phyloP scores from a whole-genome alignment of 1,139 yeast species.

The Yamadazyma kanchanaburiensis region DNA sequence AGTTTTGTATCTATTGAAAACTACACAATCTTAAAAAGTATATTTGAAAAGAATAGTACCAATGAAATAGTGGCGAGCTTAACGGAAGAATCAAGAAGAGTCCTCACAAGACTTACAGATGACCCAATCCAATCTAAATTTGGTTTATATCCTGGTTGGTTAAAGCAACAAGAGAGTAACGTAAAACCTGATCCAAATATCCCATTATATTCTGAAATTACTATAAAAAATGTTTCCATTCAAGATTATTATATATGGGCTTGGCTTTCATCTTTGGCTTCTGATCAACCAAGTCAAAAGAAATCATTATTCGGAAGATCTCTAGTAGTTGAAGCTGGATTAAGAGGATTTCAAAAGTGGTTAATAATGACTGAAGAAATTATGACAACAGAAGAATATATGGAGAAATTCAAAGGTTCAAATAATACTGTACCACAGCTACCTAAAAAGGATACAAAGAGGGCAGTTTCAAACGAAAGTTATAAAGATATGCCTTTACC shows the following conservation, averaged over 20 bases:
- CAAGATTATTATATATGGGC: constrained; percentile 92
- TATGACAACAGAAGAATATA: constrained; percentile 41
- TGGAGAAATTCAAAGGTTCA: constrained; percentile 20
- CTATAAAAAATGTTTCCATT: constrained; percentile 61
- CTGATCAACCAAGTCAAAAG: constrained; percentile 66
- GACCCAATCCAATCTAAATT: constrained; percentile 39
- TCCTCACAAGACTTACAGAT: constrained; percentile 55
- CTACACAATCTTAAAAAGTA: constrained; percentile 67
- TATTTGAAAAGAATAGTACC: constrained; percentile 60
- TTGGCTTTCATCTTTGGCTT: constrained; percentile 76
- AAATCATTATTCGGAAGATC: constrained; percentile 78
- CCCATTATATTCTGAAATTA: constrained; percentile 46
- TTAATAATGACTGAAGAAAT: constrained; percentile 71
- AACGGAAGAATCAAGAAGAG: constrained; percentile 70
- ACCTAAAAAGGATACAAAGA: constrained; percentile 8
- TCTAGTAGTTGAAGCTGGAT: constrained; percentile 66
- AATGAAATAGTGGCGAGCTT: constrained; percentile 60
- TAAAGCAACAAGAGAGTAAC: constrained; percentile 15
- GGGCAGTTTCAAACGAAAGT: constrained; percentile 17
- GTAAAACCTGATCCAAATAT: constrained; percentile 23
- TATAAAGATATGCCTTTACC: constrained; percentile 29
- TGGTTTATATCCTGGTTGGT: constrained; percentile 46
- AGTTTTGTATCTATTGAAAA: constrained; percentile 75
- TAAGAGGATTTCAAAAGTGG: constrained; percentile 83
- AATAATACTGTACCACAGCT: constrained; percentile 9